A percentile compares a stretch with the other conserved stretches of the same genome.
These are phyloP conservation scores for Cochlearia excelsa DNA, from an alignment of 345 rosid genomes.

Conservation along the genomic window DNA sequence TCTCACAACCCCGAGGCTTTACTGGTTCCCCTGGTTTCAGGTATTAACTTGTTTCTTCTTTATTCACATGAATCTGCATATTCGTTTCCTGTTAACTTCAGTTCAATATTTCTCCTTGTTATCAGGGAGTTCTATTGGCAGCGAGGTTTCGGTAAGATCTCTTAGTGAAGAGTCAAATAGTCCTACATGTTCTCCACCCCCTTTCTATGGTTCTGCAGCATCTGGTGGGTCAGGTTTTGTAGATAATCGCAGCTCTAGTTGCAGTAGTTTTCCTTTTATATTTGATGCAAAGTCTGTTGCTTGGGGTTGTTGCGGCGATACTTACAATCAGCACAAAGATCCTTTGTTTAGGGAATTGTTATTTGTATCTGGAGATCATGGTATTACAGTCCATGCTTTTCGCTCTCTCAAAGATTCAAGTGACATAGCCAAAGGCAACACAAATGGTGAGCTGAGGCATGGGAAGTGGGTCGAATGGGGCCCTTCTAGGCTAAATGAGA, in stretches of 20 bases:
- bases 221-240: constrained; percentile 44
- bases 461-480: constrained; percentile 98
- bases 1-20: constrained; percentile 70
- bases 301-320: constrained; percentile 87
- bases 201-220: constrained; percentile 10
- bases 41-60: constrained; percentile 36
- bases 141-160: constrained; percentile 33
- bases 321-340: constrained; percentile 58
- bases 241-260: constrained; percentile 37
- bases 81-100: constrained; percentile 12
- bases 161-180: constrained; percentile 36
- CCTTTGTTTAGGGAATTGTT: constrained; percentile 70
- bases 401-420: constrained; percentile 39
- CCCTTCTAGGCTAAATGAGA: constrained; percentile 46
- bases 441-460: constrained; percentile 46
- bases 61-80: constrained; percentile 3
- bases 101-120: not conserved
- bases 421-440: constrained; percentile 28
- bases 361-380: constrained; percentile 63
- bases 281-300: constrained; percentile 75
- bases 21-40: constrained; percentile 66
- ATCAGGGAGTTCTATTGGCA: constrained; percentile 45
- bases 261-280: constrained; percentile 50
- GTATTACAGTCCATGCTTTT: constrained; percentile 87
- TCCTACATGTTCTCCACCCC: constrained; percentile 38